These are phyloP conservation scores for Penicillium cosmopolitanum DNA, from an alignment of 495 filamentous ascomycete genomes.

Conservation along the genomic window DNA sequence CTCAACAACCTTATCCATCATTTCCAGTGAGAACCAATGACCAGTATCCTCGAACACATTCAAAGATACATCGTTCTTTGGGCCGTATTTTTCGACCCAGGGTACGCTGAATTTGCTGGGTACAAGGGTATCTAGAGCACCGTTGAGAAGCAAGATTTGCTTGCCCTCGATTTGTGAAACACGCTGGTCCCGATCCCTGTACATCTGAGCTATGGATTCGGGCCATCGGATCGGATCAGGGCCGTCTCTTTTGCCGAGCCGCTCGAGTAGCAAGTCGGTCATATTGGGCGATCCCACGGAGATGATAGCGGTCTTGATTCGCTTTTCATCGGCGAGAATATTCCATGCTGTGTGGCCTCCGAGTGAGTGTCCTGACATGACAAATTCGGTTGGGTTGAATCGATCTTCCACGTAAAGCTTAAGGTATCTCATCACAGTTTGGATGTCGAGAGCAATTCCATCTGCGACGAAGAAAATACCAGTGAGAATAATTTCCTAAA, in stretches of 20 bases:
- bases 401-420: constrained; percentile 1
- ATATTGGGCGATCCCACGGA: background rate
- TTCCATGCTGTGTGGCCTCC: constrained; percentile 4
- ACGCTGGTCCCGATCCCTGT: background rate
- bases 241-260: background rate
- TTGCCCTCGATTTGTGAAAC: background rate
- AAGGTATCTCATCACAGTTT: constrained; percentile 1
- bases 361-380: constrained; percentile 4
- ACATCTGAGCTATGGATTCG: background rate
- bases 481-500: background rate
- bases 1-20: constrained; percentile 6
- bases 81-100: constrained; percentile 1
- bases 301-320: constrained; percentile 1
- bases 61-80: constrained; percentile 1
- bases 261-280: background rate
- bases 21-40: constrained; percentile 4
- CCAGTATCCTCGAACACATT: constrained; percentile 2
- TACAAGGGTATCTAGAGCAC: constrained; percentile 1
- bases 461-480: background rate
- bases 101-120: constrained; percentile 1
- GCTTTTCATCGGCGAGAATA: background rate
- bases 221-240: constrained; percentile 1
- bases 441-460: constrained; percentile 1
- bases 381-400: constrained; percentile 3
- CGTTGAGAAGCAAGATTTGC: constrained; percentile 1